These are phyloP conservation scores for Melampsora americana DNA, from an alignment of 1,284 basidiomycete genomes.

Conservation along the genomic window DNA sequence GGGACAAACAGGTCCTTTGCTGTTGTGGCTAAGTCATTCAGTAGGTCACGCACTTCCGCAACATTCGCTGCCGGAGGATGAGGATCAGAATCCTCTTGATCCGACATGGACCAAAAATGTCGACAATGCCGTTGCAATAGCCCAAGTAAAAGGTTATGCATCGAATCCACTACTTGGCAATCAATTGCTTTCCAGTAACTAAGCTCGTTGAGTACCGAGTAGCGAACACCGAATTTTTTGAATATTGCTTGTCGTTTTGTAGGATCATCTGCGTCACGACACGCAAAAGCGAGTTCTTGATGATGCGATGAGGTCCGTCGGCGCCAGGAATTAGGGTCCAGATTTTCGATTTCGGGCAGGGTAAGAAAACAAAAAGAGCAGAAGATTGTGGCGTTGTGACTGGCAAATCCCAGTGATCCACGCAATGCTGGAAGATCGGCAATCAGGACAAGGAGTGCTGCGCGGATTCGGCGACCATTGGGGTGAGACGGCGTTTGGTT, in stretches of 20 bases:
- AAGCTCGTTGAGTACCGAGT: background rate
- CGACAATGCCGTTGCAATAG: conserved; percentile 22
- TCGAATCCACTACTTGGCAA: conserved; percentile 9
- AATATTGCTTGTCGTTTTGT: background rate
- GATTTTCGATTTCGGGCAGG: background rate
- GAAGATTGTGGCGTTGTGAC: background rate
- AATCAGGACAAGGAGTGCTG: background rate
- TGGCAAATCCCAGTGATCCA: background rate
- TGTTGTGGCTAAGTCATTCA: background rate
- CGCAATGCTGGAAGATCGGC: conserved; percentile 4
- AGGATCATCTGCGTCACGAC: background rate
- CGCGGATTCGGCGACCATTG: background rate
- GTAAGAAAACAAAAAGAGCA: conserved; percentile 1
- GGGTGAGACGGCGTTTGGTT: background rate
- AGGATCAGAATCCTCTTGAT: background rate
- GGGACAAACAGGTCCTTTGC: background rate
- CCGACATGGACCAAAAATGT: conserved; percentile 26
- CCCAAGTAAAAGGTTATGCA: conserved; percentile 29
- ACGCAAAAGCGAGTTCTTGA: background rate
- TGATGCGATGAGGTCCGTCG: background rate
- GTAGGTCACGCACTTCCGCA: background rate
- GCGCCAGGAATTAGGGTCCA: background rate
- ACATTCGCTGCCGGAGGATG: background rate
- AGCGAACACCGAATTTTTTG: background rate
- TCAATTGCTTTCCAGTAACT: background rate